A percentile compares a stretch with the other conserved stretches of the same genome.
phyloP scores from a whole-genome alignment of 139 green algal species.

The Chlamydomonas sp. region DNA sequence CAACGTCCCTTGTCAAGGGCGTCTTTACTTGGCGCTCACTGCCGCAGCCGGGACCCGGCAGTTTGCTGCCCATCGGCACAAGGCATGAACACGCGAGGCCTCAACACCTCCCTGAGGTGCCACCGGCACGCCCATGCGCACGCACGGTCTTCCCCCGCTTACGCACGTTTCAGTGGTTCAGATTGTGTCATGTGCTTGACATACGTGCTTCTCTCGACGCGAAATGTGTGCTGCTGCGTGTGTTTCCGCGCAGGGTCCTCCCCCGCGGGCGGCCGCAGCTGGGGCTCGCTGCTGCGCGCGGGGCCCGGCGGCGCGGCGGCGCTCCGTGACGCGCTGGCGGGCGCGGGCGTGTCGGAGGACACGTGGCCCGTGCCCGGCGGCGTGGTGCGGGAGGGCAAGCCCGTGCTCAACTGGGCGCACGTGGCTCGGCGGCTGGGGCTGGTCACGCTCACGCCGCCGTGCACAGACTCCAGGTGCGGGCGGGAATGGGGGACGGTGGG shows the following conservation, averaged over 20 bases:
- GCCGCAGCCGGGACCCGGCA: too few species aligned
- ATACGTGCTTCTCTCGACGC: too few species aligned
- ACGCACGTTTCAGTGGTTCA: too few species aligned
- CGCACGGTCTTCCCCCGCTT: too few species aligned
- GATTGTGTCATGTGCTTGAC: too few species aligned
- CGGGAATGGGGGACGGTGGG: neutral
- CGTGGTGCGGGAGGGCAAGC: neutral
- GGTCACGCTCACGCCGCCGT: slow-evolving; percentile 61
- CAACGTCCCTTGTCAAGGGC: too few species aligned
- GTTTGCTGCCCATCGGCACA: too few species aligned
- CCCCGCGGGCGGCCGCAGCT: neutral
- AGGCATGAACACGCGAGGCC: too few species aligned
- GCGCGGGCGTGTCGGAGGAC: neutral
- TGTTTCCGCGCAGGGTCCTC: neutral
- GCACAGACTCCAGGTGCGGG: slow-evolving; percentile 54
- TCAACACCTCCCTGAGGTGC: too few species aligned
- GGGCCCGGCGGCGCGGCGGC: neutral
- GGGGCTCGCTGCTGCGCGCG: neutral
- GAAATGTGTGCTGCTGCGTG: too few species aligned
- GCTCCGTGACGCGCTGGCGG: neutral
- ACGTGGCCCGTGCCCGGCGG: slow-evolving; percentile 63
- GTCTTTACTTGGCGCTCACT: too few species aligned
- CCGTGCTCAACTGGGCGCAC: slow-evolving; percentile 58
- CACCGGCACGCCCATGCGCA: too few species aligned
- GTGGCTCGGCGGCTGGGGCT: slow-evolving; percentile 23